These are phyloP conservation scores for Trebouxia sp. DNA, from an alignment of 139 green algal genomes.

Conservation along the genomic window DNA sequence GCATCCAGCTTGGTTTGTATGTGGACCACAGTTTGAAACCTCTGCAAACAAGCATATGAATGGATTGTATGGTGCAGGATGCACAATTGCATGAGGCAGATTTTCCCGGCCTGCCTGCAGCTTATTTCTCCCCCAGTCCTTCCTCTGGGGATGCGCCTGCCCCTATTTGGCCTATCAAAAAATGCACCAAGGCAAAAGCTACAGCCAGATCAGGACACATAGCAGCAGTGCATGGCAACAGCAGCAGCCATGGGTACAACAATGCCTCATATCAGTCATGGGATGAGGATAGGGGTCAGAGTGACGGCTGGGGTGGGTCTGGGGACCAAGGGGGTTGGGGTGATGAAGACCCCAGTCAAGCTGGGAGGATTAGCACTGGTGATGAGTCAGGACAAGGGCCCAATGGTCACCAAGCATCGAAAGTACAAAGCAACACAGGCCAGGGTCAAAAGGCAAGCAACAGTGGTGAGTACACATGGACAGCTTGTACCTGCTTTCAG, in stretches of 20 bases:
- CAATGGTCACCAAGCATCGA: too few species aligned
- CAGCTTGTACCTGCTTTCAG: too few species aligned
- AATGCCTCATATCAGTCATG: background rate
- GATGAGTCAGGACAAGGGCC: too few species aligned
- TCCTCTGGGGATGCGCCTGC: background rate
- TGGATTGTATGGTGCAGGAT: background rate
- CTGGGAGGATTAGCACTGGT: background rate
- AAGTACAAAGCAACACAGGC: too few species aligned
- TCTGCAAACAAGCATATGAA: too few species aligned
- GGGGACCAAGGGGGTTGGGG: background rate
- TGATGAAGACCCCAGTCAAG: background rate
- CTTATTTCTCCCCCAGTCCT: background rate
- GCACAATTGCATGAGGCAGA: background rate
- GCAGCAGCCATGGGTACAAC: background rate
- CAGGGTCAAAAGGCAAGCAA: too few species aligned
- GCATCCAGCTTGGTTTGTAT: too few species aligned
- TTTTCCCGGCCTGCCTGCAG: background rate
- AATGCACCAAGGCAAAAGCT: too few species aligned
- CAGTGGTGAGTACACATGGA: too few species aligned
- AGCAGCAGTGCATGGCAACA: background rate
- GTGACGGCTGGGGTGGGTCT: background rate
- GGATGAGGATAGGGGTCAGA: background rate
- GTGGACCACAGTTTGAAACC: too few species aligned
- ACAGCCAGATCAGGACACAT: too few species aligned
- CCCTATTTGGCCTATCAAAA: background rate